These are phyloP conservation scores for Phytophthora ramorum DNA, from an alignment of 352 stramenopile species.

Conservation along the genomic window DNA sequence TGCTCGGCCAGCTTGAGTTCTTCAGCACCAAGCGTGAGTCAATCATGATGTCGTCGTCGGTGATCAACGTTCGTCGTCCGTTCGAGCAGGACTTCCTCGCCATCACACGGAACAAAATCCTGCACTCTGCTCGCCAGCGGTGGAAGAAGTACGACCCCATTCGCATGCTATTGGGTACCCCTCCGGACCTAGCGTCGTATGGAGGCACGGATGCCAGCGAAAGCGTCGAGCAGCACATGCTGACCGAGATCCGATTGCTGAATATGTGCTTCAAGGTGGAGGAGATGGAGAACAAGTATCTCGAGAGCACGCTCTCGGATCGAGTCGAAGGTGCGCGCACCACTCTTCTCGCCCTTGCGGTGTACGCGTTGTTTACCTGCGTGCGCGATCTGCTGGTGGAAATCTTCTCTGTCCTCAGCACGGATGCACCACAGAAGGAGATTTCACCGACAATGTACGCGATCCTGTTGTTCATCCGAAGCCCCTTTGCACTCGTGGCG, in stretches of 20 bases:
- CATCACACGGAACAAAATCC: constrained; percentile 53
- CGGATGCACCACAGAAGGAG: constrained; percentile 17
- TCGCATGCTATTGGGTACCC: constrained; percentile 59
- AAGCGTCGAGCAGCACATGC: constrained; percentile 69
- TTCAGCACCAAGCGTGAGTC: constrained; percentile 69
- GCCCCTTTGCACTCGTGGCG: constrained; percentile 32
- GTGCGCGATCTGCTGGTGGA: constrained; percentile 71
- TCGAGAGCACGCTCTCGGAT: constrained; percentile 65
- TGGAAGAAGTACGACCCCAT: constrained; percentile 72
- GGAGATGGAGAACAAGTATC: constrained; percentile 80
- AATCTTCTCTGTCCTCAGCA: constrained; percentile 43
- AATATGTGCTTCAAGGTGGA: constrained; percentile 72
- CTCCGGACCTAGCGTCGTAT: constrained; percentile 47
- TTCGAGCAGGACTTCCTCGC: constrained; percentile 67
- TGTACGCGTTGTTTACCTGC: constrained; percentile 72
- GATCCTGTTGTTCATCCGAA: constrained; percentile 46
- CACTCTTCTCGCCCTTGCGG: constrained; percentile 58
- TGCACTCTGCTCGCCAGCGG: constrained; percentile 56
- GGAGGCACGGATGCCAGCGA: constrained; percentile 43
- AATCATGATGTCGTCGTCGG: constrained; percentile 53
- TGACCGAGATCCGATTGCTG: constrained; percentile 61
- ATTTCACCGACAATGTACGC: constrained; percentile 39
- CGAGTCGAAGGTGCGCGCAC: constrained; percentile 71
- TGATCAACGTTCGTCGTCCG: constrained; percentile 40
- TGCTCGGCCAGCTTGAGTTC: constrained; percentile 70